Conservation (phyloP, 1,284 basidiomycete species). For the Trichosporon coremiiforme region DNA sequence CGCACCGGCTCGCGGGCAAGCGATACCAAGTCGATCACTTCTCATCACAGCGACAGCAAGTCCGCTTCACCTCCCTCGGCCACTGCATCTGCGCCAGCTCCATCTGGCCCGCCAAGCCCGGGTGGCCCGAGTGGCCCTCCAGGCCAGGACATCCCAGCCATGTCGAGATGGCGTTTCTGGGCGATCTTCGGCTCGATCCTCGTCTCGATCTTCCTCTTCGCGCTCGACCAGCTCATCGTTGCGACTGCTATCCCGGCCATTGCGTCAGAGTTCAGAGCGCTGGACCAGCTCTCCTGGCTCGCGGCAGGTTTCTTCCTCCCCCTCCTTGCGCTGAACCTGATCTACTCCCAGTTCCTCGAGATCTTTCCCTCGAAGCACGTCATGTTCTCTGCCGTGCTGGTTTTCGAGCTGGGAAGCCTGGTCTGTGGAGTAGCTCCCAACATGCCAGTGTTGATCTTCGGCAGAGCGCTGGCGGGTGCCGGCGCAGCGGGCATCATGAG, state of each 20-base stretch:
- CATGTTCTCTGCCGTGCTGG: conserved; percentile 56
- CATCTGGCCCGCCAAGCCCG: not conserved
- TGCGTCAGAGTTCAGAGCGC: conserved; percentile 55
- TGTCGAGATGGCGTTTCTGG: conserved; percentile 40
- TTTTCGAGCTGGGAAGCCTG: conserved; percentile 61
- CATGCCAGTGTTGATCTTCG: conserved; percentile 59
- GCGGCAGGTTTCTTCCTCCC: conserved; percentile 53
- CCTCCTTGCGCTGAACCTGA: conserved; percentile 55
- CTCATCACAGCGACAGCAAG: not conserved
- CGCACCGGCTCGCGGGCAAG: not conserved
- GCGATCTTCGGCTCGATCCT: conserved; percentile 45
- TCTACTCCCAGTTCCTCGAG: conserved; percentile 55
- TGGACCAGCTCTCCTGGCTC: conserved; percentile 58
- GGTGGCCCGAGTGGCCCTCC: not conserved
- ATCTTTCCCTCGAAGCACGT: conserved; percentile 57
- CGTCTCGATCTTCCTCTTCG: conserved; percentile 52
- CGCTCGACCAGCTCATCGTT: conserved; percentile 58
- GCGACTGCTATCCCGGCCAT: conserved; percentile 57
- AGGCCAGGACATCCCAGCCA: not conserved
- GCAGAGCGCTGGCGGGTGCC: conserved; percentile 59
- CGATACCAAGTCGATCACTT: not conserved
- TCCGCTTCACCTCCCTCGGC: not conserved
- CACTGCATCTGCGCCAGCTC: not conserved
- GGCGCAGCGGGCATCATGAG: conserved; percentile 61
- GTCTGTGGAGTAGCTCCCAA: conserved; percentile 60